Conservation (phyloP, 192 early-diverging fungal species). For the Piromyces finnis region DNA sequence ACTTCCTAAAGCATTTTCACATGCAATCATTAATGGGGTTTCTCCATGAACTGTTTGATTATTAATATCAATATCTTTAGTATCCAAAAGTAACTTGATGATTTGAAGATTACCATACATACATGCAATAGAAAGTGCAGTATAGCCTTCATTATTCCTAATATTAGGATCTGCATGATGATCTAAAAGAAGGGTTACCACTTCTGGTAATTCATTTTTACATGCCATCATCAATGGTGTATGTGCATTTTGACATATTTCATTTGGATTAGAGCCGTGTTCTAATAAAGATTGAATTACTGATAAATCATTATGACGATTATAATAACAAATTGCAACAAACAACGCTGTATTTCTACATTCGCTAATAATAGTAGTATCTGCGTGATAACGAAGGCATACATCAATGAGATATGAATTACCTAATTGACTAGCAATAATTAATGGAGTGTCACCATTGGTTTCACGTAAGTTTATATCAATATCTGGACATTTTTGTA, state of each 20-base stretch:
- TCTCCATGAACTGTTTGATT: neutral
- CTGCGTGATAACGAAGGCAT: neutral
- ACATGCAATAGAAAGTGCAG: neutral
- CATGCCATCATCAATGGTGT: neutral
- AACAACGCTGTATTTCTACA: neutral
- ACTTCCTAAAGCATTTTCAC: neutral
- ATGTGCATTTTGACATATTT: neutral
- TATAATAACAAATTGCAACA: neutral
- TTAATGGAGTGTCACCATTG: neutral
- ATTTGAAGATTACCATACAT: neutral
- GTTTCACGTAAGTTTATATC: neutral
- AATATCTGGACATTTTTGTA: neutral
- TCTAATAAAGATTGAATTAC: neutral
- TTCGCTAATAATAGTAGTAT: neutral
- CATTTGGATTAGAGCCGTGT: neutral
- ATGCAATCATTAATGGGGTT: neutral
- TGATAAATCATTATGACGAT: neutral
- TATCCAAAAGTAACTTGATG: neutral
- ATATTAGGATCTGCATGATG: neutral
- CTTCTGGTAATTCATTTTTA: neutral
- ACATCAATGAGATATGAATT: neutral
- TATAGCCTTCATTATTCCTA: neutral
- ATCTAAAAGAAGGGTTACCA: neutral
- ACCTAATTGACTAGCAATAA: neutral
- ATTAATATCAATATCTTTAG: neutral